phyloP scores from a whole-genome alignment of 2,329 filamentous ascomycete genomes.

The Keithomyces neogunnii region DNA sequence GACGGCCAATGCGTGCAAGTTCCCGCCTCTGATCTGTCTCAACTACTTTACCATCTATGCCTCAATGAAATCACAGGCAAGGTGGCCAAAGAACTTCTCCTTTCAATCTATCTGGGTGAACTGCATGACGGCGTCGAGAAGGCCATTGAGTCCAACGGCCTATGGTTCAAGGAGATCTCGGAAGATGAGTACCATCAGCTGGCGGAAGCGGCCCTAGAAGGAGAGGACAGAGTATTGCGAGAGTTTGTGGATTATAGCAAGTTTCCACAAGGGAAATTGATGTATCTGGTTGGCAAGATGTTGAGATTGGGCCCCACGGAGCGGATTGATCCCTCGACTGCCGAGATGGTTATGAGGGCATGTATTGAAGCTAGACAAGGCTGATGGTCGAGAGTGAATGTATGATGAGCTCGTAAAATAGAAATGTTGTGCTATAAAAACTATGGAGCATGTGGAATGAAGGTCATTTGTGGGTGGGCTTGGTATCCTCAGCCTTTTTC shows the following conservation, averaged over 20 bases:
- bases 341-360: conserved; percentile 36
- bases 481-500: too few species aligned
- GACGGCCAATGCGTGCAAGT: conserved; percentile 40
- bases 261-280: conserved; percentile 50
- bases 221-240: conserved; percentile 36
- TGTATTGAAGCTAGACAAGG: conserved; percentile 15
- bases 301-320: conserved; percentile 45
- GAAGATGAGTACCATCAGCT: conserved; percentile 38
- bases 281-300: conserved; percentile 53
- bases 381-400: background rate
- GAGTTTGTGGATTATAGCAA: conserved; percentile 35
- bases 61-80: conserved; percentile 43
- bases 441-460: too few species aligned
- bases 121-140: conserved; percentile 33
- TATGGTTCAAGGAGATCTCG: conserved; percentile 48
- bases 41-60: conserved; percentile 41
- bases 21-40: conserved; percentile 37
- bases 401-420: too few species aligned
- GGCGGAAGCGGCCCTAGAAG: conserved; percentile 33
- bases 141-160: conserved; percentile 35
- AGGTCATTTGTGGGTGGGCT: too few species aligned
- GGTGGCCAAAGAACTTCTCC: conserved; percentile 50
- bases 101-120: conserved; percentile 40
- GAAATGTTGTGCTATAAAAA: too few species aligned
- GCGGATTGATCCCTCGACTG: conserved; percentile 43